Conservation (phyloP, 2,329 filamentous ascomycete genomes). For the Didymella pomorum region DNA sequence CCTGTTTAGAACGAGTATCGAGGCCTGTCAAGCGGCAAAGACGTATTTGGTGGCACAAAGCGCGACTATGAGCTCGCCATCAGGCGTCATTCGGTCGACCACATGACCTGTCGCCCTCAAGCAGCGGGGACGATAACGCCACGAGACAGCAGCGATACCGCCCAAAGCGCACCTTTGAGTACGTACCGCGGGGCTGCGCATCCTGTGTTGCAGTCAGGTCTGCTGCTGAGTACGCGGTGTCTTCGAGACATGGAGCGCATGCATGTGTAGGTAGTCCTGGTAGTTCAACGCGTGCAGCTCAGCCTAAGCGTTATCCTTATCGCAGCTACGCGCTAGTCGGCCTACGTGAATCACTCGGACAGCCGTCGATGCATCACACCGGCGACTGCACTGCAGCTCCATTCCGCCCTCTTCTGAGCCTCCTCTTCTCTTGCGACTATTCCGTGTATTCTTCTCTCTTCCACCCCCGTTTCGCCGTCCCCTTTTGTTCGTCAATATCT, state of each 20-base stretch:
- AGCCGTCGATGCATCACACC: slow-evolving; percentile 21
- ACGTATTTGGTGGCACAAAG: slow-evolving; percentile 28
- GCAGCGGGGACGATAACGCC: slow-evolving; percentile 19
- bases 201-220: slow-evolving; percentile 13
- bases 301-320: slow-evolving; percentile 2
- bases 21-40: slow-evolving; percentile 12
- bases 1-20: slow-evolving; percentile 6
- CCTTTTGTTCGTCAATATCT: not conserved
- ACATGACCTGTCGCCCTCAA: slow-evolving; percentile 31
- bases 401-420: slow-evolving; percentile 18
- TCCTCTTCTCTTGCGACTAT: slow-evolving; percentile 11
- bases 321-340: slow-evolving; percentile 8
- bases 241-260: slow-evolving; percentile 17
- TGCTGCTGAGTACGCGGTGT: slow-evolving; percentile 4
- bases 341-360: slow-evolving; percentile 24
- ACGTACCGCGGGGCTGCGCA: slow-evolving; percentile 15
- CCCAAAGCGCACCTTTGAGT: slow-evolving; percentile 9
- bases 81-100: slow-evolving; percentile 32
- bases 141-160: slow-evolving; percentile 20
- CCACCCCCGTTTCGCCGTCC: slow-evolving; percentile 7
- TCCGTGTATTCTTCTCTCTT: slow-evolving; percentile 18
- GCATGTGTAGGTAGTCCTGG: not conserved
- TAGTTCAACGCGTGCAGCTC: slow-evolving; percentile 16
- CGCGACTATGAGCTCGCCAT: slow-evolving; percentile 25
- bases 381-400: slow-evolving; percentile 23